Evolutionary conservation across 73 alveolate genomes (phyloP).

Genomic region (Tetrahymena borealis): DNA sequence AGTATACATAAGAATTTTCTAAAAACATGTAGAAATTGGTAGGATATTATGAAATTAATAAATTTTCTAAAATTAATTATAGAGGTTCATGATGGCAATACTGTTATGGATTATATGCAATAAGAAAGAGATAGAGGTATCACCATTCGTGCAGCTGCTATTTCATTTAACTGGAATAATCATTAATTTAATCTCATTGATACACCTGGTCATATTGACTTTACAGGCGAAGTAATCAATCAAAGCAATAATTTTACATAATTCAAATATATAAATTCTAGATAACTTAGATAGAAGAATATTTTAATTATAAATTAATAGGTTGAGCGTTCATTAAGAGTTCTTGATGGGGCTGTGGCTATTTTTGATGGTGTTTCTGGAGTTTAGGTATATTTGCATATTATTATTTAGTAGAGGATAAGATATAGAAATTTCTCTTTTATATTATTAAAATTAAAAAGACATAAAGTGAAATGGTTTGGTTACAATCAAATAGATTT

Average conservation of each 20-base stretch:
- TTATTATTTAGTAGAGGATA: not conserved
- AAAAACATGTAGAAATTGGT: not conserved
- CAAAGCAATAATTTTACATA: not conserved
- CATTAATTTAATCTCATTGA: conserved; percentile 84
- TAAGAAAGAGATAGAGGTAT: conserved; percentile 85
- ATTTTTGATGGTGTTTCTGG: conserved; percentile 78
- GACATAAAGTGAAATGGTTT: conserved; percentile 71
- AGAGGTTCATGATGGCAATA: conserved; percentile 57
- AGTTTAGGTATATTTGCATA: conserved; percentile 42
- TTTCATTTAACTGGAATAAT: conserved; percentile 71
- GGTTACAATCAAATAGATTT: conserved; percentile 86
- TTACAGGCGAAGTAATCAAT: conserved; percentile 92
- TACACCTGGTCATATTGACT: conserved; percentile 99
- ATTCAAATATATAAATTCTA: not conserved
- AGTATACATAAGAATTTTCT: not conserved
- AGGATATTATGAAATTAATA: not conserved
- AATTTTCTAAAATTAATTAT: not conserved
- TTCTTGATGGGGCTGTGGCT: conserved; percentile 79
- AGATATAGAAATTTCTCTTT: not conserved
- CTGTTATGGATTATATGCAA: conserved; percentile 52
- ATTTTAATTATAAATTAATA: not conserved
- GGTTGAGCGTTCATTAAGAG: conserved; percentile 56
- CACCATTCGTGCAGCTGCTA: conserved; percentile 88
- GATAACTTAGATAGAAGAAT: not conserved
- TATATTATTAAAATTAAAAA: not conserved